Base-by-base conservation (phyloP, 2,329 filamentous ascomycete species). In the Fusarium papillatum region DNA sequence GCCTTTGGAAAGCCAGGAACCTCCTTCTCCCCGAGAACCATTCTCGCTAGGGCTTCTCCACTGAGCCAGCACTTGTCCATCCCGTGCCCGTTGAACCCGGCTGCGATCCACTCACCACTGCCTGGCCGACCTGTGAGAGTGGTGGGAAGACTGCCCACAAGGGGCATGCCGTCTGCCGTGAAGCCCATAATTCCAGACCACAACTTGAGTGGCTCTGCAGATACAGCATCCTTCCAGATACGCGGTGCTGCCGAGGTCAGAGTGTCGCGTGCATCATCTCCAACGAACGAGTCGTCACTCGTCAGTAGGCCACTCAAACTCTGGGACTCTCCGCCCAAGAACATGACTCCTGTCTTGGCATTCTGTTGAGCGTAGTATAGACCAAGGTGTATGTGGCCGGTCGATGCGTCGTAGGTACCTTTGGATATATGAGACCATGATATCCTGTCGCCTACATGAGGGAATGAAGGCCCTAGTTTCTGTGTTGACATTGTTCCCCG, bases 51-150 rank as follows among this genome's bases (percentile, higher is more conserved):
- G 4, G 87, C 87, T 24, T 83, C 83, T 0, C 87, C 88, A 50
- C 83, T 87, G 5, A 88, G 83, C 87, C 88, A 90, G 5, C 86
- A 86, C 78, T 86, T 86, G 4, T 85, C 85, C 87, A 90, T 89
- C 7, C 88, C 88, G 26, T 88, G 86, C 5, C 88, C 88, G 57
- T 82, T 84, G 73, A 86, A 89, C 0, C 87, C 88, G 0, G 86
- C 87, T 4, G 85, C 82, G 13, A 89, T 84, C 87, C 87, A 90
- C 75, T 90, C 84, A 0, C 80, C 77, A 2, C 53, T 70, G 1
- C 68, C 76, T 4, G 34, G 46, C 22, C 80, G 68, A 3, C 64
- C 57, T 0, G 79, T 80, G 7, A 79, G 39, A 2, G 14, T 77
- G 0, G 79, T 82, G 1, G 87, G 71, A 7, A 90, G 79, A 7